Percentiles rank a stretch among this genome's conserved stretches.
Evolutionary conservation across 2,329 filamentous ascomycete genomes (phyloP).

Genomic region (Epichloe scottii): DNA sequence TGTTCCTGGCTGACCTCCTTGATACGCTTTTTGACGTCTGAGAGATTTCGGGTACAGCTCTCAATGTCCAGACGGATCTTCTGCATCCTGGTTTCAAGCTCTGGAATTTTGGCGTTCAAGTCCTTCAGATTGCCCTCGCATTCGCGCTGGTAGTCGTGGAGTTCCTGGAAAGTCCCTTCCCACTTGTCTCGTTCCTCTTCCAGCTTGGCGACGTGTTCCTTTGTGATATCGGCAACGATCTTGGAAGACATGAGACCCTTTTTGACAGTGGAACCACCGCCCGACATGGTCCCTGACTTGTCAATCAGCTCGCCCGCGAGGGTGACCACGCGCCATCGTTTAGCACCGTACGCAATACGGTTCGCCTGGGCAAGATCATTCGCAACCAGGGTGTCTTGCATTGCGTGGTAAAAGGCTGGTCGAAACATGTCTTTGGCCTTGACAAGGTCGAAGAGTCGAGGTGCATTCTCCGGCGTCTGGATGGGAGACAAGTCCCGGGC

Average conservation of each 20-base stretch:
- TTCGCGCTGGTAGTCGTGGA: conserved; percentile 73
- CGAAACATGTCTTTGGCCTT: conserved; percentile 77
- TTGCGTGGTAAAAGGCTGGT: conserved; percentile 87
- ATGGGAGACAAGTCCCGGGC: conserved; percentile 66
- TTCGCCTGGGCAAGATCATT: conserved; percentile 91
- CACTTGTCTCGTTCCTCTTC: conserved; percentile 77
- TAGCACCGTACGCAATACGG: conserved; percentile 87
- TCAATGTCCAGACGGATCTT: conserved; percentile 84
- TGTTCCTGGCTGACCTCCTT: conserved; percentile 75
- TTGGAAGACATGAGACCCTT: conserved; percentile 96
- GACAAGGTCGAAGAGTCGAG: conserved; percentile 84
- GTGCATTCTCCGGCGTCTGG: conserved; percentile 82
- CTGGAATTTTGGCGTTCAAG: conserved; percentile 66
- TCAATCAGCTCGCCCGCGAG: conserved; percentile 92
- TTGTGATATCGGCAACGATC: conserved; percentile 71
- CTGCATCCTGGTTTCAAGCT: conserved; percentile 79
- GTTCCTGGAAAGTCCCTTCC: conserved; percentile 70
- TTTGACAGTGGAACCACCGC: conserved; percentile 82
- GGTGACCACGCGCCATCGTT: conserved; percentile 91
- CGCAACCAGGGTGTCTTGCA: conserved; percentile 91
- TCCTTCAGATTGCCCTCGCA: conserved; percentile 62
- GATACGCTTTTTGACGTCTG: conserved; percentile 72
- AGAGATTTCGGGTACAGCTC: conserved; percentile 71
- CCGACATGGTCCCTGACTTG: conserved; percentile 97
- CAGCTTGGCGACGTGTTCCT: conserved; percentile 78